These are phyloP conservation scores for Fusarium longipes DNA, from an alignment of 2,329 filamentous ascomycete species.

Conservation along the genomic window DNA sequence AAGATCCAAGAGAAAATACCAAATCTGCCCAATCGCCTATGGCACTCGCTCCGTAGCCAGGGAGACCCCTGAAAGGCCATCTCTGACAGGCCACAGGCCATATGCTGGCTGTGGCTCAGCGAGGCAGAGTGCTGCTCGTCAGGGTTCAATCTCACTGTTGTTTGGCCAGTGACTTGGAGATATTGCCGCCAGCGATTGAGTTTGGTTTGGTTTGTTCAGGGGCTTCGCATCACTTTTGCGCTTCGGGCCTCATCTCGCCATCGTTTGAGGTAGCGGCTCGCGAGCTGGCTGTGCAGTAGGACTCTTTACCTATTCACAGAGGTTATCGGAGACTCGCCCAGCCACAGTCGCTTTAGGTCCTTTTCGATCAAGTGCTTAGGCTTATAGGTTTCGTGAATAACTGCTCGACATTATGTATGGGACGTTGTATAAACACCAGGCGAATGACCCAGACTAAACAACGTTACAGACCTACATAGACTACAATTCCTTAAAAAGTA, in stretches of 20 bases:
- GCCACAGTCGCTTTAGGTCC: conserved; percentile 5
- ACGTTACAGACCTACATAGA: not conserved
- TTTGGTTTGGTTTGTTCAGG: conserved; percentile 2
- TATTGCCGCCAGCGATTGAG: conserved; percentile 29
- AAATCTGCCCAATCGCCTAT: conserved; percentile 34
- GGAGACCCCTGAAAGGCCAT: conserved; percentile 12
- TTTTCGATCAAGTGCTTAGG: conserved; percentile 1
- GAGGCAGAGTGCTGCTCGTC: conserved; percentile 29
- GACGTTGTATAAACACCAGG: conserved; percentile 33
- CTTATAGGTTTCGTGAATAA: not conserved
- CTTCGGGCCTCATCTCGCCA: conserved; percentile 30
- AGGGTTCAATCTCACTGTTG: conserved; percentile 15
- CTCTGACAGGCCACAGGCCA: conserved; percentile 12
- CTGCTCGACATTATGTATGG: not conserved
- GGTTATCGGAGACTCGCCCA: conserved; percentile 14
- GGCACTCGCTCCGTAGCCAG: not conserved
- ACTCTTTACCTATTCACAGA: conserved; percentile 9
- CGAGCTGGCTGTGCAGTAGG: conserved; percentile 25
- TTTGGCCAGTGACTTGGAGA: conserved; percentile 25
- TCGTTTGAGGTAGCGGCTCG: conserved; percentile 10
- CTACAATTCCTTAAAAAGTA: not conserved
- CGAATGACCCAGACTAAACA: not conserved
- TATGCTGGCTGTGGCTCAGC: conserved; percentile 34
- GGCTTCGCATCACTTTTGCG: conserved; percentile 20
- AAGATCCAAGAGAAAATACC: conserved; percentile 6